Evolutionary conservation across 495 filamentous ascomycete species (phyloP).

Genomic region (Xylaria grammica): DNA sequence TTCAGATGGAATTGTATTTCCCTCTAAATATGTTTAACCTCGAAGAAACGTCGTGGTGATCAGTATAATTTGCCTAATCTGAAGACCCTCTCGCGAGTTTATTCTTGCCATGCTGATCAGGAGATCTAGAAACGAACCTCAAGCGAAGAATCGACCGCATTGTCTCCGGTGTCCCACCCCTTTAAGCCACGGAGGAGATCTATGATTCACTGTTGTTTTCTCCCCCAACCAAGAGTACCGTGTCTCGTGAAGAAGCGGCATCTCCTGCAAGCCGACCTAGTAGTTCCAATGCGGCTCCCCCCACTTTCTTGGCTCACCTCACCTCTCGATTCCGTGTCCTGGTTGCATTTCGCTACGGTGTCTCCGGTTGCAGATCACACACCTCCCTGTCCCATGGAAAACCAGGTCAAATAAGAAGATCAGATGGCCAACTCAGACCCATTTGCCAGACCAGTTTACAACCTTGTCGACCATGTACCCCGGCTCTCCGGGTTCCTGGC

Average conservation of each 20-base stretch:
- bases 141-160: background rate
- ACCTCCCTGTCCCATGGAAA: constrained; percentile 27
- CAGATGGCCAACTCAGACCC: constrained; percentile 12
- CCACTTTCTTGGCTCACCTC: constrained; percentile 19
- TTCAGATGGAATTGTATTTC: background rate
- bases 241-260: background rate
- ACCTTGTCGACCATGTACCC: constrained; percentile 14
- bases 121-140: constrained; percentile 22
- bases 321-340: constrained; percentile 10
- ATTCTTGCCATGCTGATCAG: constrained; percentile 14
- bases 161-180: background rate
- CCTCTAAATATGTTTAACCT: constrained; percentile 2
- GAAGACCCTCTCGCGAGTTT: background rate
- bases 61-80: constrained; percentile 12
- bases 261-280: constrained; percentile 4
- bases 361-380: constrained; percentile 41
- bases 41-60: constrained; percentile 11
- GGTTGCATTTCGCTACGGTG: constrained; percentile 16
- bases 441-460: constrained; percentile 15
- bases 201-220: background rate
- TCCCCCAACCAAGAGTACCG: background rate
- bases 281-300: constrained; percentile 11
- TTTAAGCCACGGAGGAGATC: constrained; percentile 12
- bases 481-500: constrained; percentile 12
- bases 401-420: constrained; percentile 29